Conservation (phyloP, 352 stramenopile species). For the Blastocystis sp. region DNA sequence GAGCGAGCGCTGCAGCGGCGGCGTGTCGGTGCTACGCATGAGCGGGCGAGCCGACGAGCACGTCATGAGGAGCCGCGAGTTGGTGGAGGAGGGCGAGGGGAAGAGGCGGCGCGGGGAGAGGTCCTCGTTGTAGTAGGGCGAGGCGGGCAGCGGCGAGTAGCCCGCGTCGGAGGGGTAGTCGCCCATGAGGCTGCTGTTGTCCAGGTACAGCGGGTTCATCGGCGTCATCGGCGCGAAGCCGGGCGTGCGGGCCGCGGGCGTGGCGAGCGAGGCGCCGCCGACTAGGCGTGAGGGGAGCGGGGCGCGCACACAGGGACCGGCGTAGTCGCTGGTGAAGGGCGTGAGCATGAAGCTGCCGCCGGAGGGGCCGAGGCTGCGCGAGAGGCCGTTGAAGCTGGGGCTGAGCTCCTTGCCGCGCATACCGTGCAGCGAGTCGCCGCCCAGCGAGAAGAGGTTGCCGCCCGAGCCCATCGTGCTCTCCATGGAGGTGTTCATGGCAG, state of each 20-base stretch:
- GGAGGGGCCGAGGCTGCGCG: slow-evolving; percentile 1
- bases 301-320: neutral
- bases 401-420: slow-evolving; percentile 16
- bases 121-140: slow-evolving; percentile 2
- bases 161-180: slow-evolving; percentile 41
- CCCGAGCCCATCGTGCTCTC: neutral
- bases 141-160: slow-evolving; percentile 50
- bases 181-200: slow-evolving; percentile 7
- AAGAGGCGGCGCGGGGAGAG: slow-evolving; percentile 42
- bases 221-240: neutral
- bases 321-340: slow-evolving; percentile 38
- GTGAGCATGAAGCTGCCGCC: slow-evolving; percentile 28
- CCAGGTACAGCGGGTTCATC: slow-evolving; percentile 6
- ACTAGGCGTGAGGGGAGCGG: neutral
- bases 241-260: neutral
- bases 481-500: neutral
- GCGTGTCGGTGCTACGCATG: slow-evolving; percentile 10
- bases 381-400: neutral
- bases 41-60: neutral
- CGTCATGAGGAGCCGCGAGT: slow-evolving; percentile 9
- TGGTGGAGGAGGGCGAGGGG: neutral
- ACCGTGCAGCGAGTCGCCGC: neutral
- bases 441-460: neutral
- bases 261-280: neutral
- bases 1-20: slow-evolving; percentile 41